These are phyloP conservation scores for Pontederia crassipes DNA, from an alignment of 176 grass and related monocot species.

Conservation along the genomic window DNA sequence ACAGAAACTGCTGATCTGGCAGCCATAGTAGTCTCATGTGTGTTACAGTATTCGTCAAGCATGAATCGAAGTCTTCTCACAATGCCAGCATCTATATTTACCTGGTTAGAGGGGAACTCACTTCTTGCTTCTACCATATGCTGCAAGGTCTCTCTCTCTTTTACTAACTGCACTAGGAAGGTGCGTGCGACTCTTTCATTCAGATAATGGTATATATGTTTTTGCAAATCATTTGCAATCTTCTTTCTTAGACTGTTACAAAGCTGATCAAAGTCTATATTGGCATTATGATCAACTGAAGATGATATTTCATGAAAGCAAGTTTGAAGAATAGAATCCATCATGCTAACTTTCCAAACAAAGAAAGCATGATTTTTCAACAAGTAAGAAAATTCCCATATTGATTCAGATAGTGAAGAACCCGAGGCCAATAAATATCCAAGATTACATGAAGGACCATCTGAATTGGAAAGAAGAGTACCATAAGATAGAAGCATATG, in stretches of 20 bases:
- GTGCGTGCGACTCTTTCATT: slow-evolving; percentile 51
- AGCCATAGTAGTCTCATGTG: slow-evolving; percentile 77
- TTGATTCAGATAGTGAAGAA: slow-evolving; percentile 52
- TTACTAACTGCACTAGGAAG: slow-evolving; percentile 49
- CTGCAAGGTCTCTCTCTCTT: slow-evolving; percentile 56
- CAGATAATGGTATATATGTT: slow-evolving; percentile 52
- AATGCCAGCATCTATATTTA: slow-evolving; percentile 36
- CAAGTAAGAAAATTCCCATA: slow-evolving; percentile 56
- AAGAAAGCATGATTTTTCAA: slow-evolving; percentile 76
- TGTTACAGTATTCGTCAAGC: slow-evolving; percentile 88
- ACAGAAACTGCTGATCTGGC: slow-evolving; percentile 56
- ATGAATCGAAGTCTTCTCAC: slow-evolving; percentile 56
- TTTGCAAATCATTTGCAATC: slow-evolving; percentile 51
- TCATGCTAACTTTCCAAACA: slow-evolving; percentile 71
- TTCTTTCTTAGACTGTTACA: slow-evolving; percentile 73
- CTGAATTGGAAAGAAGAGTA: slow-evolving; percentile 28
- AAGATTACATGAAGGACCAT: slow-evolving; percentile 28
- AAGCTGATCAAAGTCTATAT: slow-evolving; percentile 52
- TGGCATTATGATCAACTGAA: slow-evolving; percentile 62
- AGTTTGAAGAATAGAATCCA: slow-evolving; percentile 75
- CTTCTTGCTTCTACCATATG: slow-evolving; percentile 39
- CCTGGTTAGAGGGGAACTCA: slow-evolving; percentile 34
- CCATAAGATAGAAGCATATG: slow-evolving; percentile 34
- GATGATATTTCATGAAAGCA: slow-evolving; percentile 86
- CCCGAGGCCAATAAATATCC: slow-evolving; percentile 37